phyloP scores from a whole-genome alignment of 345 rosid genomes.

The Lepidium didymum region DNA sequence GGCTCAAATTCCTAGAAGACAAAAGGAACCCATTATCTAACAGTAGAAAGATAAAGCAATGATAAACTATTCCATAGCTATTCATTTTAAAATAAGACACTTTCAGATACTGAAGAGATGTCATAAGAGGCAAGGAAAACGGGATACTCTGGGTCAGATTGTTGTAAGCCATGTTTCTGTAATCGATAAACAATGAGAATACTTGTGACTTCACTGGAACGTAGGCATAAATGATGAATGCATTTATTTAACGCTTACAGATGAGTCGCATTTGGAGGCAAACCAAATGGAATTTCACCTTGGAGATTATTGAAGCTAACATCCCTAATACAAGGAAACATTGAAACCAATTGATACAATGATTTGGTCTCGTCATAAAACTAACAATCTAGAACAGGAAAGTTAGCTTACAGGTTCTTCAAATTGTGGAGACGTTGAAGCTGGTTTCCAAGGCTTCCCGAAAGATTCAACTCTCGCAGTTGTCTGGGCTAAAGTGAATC shows the following conservation, averaged over 20 bases:
- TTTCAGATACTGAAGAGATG: conserved; percentile 59
- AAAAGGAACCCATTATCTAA: background rate
- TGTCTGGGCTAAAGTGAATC: conserved; percentile 34
- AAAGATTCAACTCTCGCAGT: conserved; percentile 52
- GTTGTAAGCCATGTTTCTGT: conserved; percentile 80
- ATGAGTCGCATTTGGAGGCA: conserved; percentile 77
- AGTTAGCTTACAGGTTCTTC: conserved; percentile 59
- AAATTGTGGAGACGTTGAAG: conserved; percentile 58
- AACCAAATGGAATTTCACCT: conserved; percentile 67
- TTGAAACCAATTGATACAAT: background rate
- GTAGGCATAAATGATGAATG: background rate
- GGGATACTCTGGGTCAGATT: conserved; percentile 60
- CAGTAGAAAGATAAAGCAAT: background rate
- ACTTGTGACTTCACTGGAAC: background rate
- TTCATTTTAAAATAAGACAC: conserved; percentile 19
- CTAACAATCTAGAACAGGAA: background rate
- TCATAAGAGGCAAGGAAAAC: conserved; percentile 49
- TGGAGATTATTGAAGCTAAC: conserved; percentile 54
- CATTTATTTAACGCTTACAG: conserved; percentile 44
- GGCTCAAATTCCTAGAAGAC: conserved; percentile 77
- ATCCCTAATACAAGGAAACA: conserved; percentile 46
- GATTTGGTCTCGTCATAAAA: background rate
- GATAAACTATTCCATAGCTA: background rate
- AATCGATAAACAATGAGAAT: conserved; percentile 4
- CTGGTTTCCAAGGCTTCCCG: conserved; percentile 59